These are phyloP conservation scores for Colletotrichum sp. DNA, from an alignment of 2,329 filamentous ascomycete genomes.

Conservation along the genomic window DNA sequence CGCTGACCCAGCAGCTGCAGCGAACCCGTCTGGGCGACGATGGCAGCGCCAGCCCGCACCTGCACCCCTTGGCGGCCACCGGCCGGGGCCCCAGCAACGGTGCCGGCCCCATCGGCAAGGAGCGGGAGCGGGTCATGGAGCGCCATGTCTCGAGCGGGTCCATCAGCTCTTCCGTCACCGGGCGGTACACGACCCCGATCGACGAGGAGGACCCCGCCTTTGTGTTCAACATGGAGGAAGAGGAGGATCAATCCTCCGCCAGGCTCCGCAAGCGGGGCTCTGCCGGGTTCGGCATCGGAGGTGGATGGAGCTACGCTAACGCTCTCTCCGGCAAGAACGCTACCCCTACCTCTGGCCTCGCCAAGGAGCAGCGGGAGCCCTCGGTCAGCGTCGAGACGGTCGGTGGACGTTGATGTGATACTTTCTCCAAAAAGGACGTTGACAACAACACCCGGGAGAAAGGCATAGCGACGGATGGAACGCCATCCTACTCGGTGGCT, in stretches of 20 bases:
- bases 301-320: conserved; percentile 46
- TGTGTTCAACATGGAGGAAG: conserved; percentile 70
- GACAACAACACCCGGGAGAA: background rate
- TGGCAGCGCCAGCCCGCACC: conserved; percentile 49
- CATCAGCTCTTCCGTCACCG: conserved; percentile 57
- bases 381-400: conserved; percentile 22
- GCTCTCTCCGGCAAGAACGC: conserved; percentile 22
- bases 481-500: background rate
- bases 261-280: conserved; percentile 55
- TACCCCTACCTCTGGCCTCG: conserved; percentile 4
- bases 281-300: conserved; percentile 43
- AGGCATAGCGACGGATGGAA: conserved; percentile 16
- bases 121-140: conserved; percentile 49
- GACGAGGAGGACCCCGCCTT: conserved; percentile 69
- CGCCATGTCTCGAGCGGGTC: conserved; percentile 66
- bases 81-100: conserved; percentile 44
- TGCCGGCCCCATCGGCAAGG: conserved; percentile 42
- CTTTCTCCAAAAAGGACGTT: background rate
- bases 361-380: conserved; percentile 22
- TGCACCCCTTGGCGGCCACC: conserved; percentile 53
- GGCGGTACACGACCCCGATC: conserved; percentile 67
- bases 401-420: conserved; percentile 16
- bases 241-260: conserved; percentile 52
- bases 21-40: conserved; percentile 60
- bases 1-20: conserved; percentile 67